A percentile compares a stretch with the other conserved stretches of the same genome.
These are phyloP conservation scores for Caloboletus firmus DNA, from an alignment of 1,284 basidiomycete species.

Conservation along the genomic window DNA sequence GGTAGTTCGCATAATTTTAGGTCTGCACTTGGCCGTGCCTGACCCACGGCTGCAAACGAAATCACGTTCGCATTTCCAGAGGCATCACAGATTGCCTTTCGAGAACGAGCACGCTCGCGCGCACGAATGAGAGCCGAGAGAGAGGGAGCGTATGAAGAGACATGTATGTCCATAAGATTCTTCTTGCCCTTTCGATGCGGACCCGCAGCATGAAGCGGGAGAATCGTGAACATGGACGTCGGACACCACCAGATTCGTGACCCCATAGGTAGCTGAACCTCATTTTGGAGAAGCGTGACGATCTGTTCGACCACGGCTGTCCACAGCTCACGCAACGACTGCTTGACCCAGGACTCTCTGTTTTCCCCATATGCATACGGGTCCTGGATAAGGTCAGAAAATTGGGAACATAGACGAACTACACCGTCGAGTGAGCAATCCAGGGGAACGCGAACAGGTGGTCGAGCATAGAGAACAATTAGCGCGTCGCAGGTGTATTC, in stretches of 20 bases:
- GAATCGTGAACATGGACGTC: neutral
- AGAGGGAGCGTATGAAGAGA: constrained; percentile 2
- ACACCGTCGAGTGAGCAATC: neutral
- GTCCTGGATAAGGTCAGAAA: neutral
- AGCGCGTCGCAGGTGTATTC: constrained; percentile 25
- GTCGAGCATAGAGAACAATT: constrained; percentile 16
- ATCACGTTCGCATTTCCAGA: neutral
- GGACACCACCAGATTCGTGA: neutral
- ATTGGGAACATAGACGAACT: neutral
- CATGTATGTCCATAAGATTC: neutral
- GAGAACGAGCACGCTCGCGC: neutral
- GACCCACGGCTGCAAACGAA: constrained; percentile 1
- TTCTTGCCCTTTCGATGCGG: neutral
- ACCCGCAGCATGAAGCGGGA: neutral
- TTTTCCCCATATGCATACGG: neutral
- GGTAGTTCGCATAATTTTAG: neutral
- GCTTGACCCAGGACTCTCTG: neutral
- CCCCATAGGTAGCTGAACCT: neutral
- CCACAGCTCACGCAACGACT: neutral
- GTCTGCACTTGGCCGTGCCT: neutral
- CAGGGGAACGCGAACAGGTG: constrained; percentile 10
- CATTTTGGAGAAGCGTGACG: neutral
- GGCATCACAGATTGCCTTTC: neutral
- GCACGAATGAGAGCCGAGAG: neutral
- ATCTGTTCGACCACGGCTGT: neutral